Evolutionary conservation across 2,329 filamentous ascomycete genomes (phyloP), one percentile per base, ranked within the genome.

Genomic region (Hyphodiscus sp.): DNA sequence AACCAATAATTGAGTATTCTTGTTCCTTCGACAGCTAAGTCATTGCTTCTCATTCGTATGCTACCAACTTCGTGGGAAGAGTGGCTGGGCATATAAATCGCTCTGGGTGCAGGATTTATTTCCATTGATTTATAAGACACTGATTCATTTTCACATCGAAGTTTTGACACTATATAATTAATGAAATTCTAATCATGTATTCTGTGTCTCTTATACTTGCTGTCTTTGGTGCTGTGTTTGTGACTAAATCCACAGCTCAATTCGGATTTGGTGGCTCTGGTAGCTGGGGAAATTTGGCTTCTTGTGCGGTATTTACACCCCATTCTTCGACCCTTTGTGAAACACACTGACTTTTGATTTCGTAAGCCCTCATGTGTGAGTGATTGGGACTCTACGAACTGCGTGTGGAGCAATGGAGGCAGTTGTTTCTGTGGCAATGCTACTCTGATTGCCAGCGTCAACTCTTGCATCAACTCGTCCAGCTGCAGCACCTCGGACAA

Each of bases 401-500:
- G 45, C 42, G 10, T 41, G 20, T 16, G 43, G 50, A 30, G 11
- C 11, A n/a, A 38, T 38, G 33, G 33, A 13, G 44, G 41, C 20
- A 33, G 20, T 26, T 54, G 45, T 45, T 54, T 54, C 23, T 54
- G 52, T 38, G 23, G 43, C 7, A 49, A 54, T 26, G 15, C 41
- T 19, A 49, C 44, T 45, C 41, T 47, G 26, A 30, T 51, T 15
- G 26, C 41, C 13, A 48, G 47, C 20, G 42, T 51, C 7, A 49
- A 54, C 13, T 44, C 47, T 7, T 58, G 56, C 23, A 23, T 58
- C 38, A 44, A 45, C 15, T 45, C 41, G 1, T 54, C 56, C 4
- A 54, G 45, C 20, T 58, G 56, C 19, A 20, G n/a, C 13, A 30
- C 41, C 6, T 50, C 49, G 2, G 48, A 52, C 11, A 56, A 58